Conservation (phyloP, 768 basidiomycete species). For the Lyophyllum decastes region DNA sequence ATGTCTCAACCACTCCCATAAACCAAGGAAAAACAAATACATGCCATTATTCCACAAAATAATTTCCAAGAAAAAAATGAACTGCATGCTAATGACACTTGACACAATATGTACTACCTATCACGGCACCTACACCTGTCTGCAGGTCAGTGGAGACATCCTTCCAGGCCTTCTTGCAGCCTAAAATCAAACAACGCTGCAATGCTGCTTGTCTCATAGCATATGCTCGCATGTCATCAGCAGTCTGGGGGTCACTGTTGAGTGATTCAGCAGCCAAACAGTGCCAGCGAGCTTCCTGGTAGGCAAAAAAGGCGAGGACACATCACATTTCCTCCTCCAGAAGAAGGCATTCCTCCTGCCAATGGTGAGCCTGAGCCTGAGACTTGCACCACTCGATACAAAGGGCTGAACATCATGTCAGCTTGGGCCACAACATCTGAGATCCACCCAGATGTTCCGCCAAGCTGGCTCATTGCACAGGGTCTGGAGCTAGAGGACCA, state of each 20-base stretch:
- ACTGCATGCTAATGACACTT: not conserved
- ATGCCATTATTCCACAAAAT: not conserved
- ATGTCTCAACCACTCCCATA: not conserved
- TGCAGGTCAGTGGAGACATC: not conserved
- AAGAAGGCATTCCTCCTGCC: slow-evolving; percentile 7
- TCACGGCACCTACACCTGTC: not conserved
- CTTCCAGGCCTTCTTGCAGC: not conserved
- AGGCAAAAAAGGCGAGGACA: slow-evolving; percentile 4
- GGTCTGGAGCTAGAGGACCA: slow-evolving; percentile 31
- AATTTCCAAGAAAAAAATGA: not conserved
- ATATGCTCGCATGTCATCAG: not conserved
- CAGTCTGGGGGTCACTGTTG: not conserved
- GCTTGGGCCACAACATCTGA: too few species aligned
- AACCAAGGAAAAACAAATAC: not conserved
- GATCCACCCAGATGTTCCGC: slow-evolving; percentile 9
- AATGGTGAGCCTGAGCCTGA: not conserved
- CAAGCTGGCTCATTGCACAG: slow-evolving; percentile 25
- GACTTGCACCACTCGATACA: slow-evolving; percentile 1
- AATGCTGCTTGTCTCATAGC: not conserved
- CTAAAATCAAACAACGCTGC: not conserved
- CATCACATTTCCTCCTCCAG: slow-evolving; percentile 12
- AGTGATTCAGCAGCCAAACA: not conserved
- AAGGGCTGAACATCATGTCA: too few species aligned
- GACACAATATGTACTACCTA: too few species aligned
- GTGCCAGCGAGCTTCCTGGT: not conserved